Conservation (phyloP, 2,329 filamentous ascomycete species). For the Zymoseptoria tritici region DNA sequence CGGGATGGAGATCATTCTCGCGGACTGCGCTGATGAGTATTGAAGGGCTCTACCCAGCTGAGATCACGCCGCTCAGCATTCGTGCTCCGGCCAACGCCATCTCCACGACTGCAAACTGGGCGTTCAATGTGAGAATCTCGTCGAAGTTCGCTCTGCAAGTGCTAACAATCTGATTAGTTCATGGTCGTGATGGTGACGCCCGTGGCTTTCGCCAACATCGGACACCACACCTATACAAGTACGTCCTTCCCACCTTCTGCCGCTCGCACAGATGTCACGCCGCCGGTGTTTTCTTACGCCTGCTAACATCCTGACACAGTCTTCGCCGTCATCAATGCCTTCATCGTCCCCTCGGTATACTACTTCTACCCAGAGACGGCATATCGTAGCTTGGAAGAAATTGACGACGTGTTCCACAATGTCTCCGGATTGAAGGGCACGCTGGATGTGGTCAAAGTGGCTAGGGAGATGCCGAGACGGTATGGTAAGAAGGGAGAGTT, state of each 20-base stretch:
- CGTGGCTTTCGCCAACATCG: constrained; percentile 49
- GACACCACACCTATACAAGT: constrained; percentile 53
- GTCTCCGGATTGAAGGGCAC: constrained; percentile 43
- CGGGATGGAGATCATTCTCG: background rate
- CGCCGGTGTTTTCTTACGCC: background rate
- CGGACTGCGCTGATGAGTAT: background rate
- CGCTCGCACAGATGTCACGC: background rate
- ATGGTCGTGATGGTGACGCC: constrained; percentile 52
- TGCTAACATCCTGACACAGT: constrained; percentile 25
- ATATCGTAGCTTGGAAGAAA: constrained; percentile 58
- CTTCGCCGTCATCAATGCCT: constrained; percentile 56
- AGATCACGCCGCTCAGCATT: constrained; percentile 31
- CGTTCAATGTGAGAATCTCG: constrained; percentile 34
- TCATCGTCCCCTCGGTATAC: constrained; percentile 45
- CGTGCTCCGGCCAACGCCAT: constrained; percentile 32
- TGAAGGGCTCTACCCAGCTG: constrained; percentile 16
- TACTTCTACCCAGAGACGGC: constrained; percentile 50
- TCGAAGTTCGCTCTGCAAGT: too few relatives aligned
- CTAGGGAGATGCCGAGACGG: constrained; percentile 45
- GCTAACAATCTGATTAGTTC: constrained; percentile 1
- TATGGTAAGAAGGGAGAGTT: constrained; percentile 53
- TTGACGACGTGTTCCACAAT: constrained; percentile 48
- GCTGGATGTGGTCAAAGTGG: constrained; percentile 46
- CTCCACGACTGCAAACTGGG: constrained; percentile 38
- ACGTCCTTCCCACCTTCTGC: background rate